Percentiles rank a stretch among this genome's conserved stretches.
phyloP scores from a whole-genome alignment of 31 red algal genomes.

The Odonthalia washingtoniensis region DNA sequence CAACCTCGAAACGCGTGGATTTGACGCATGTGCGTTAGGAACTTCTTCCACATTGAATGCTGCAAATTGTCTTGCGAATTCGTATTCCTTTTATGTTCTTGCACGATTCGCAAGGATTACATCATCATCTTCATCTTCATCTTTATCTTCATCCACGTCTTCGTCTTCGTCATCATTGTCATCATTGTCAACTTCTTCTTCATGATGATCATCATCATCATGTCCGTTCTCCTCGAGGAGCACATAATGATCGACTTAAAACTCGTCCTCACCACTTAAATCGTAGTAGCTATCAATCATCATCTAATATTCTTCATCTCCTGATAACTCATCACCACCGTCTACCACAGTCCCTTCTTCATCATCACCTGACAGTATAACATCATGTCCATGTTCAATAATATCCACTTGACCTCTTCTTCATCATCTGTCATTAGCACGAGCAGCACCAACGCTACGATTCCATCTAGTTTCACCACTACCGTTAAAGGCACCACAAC shows the following conservation, averaged over 20 bases:
- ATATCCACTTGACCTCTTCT: not conserved
- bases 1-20: conserved; percentile 60
- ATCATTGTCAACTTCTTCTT: conserved; percentile 53
- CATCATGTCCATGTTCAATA: conserved; percentile 16
- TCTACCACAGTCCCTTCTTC: conserved; percentile 29
- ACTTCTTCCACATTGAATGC: conserved; percentile 76
- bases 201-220: conserved; percentile 36
- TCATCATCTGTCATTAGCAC: too few relatives aligned
- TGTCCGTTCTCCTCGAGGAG: conserved; percentile 30
- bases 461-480: too few relatives aligned
- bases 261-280: too few relatives aligned
- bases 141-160: too few relatives aligned
- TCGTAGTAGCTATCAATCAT: too few relatives aligned
- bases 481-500: too few relatives aligned
- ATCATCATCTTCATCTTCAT: too few relatives aligned
- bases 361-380: conserved; percentile 41
- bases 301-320: conserved; percentile 41
- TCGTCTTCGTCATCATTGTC: conserved; percentile 63
- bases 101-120: too few relatives aligned
- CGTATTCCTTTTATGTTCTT: conserved; percentile 84
- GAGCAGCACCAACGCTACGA: too few relatives aligned
- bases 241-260: conserved; percentile 22
- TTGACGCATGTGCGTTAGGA: conserved; percentile 55
- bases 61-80: conserved; percentile 74
- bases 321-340: conserved; percentile 29